These are phyloP conservation scores for Populus simonii DNA, from an alignment of 345 rosid species.

Conservation along the genomic window DNA sequence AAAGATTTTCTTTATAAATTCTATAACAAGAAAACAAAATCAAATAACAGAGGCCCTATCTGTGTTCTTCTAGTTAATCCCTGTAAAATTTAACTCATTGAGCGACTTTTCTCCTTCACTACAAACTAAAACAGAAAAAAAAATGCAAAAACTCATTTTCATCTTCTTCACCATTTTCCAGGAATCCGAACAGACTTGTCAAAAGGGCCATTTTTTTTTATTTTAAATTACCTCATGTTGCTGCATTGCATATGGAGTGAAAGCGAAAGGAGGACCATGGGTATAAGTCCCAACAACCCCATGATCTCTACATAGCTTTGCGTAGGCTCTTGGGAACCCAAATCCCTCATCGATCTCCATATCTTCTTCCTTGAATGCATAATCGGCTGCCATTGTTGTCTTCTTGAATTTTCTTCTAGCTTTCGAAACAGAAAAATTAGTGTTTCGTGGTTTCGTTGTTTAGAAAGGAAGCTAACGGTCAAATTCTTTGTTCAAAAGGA, in stretches of 20 bases:
- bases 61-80: background rate
- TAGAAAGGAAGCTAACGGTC: slow-evolving; percentile 20
- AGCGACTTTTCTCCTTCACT: background rate
- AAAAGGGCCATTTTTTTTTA: background rate
- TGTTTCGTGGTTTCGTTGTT: background rate
- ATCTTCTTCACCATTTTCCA: slow-evolving; percentile 6
- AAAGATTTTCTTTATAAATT: too few species aligned
- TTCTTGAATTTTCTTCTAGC: background rate
- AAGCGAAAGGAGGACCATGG: slow-evolving; percentile 76
- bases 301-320: slow-evolving; percentile 58
- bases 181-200: slow-evolving; percentile 5
- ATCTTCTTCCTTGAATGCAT: slow-evolving; percentile 51
- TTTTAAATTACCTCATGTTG: slow-evolving; percentile 48
- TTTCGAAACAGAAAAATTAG: background rate
- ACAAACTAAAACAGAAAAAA: background rate
- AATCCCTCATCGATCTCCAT: slow-evolving; percentile 55
- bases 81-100: background rate
- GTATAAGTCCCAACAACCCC: slow-evolving; percentile 29
- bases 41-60: background rate
- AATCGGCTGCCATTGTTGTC: slow-evolving; percentile 35
- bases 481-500: slow-evolving; percentile 12
- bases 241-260: slow-evolving; percentile 56
- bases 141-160: background rate
- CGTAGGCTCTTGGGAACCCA: slow-evolving; percentile 79
- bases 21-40: background rate